phyloP scores from a whole-genome alignment of 257 asterid genomes.

The Solanum lignicaule region DNA sequence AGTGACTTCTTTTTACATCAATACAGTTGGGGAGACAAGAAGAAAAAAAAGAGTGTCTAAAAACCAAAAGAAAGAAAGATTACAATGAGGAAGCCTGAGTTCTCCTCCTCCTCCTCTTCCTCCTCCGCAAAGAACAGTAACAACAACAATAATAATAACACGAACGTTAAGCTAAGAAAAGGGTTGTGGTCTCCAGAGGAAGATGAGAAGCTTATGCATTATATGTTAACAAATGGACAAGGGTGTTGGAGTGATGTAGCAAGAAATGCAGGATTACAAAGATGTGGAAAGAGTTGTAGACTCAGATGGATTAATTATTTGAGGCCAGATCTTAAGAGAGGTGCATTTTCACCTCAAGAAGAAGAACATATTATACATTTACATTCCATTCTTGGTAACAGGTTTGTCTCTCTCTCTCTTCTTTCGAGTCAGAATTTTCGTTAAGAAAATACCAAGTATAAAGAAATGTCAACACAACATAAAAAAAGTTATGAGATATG shows the following conservation, averaged over 20 bases:
- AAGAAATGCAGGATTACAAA: constrained; percentile 42
- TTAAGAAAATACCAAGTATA: not conserved
- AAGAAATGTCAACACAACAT: not conserved
- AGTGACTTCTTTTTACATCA: constrained; percentile 31
- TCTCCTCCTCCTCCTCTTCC: constrained; percentile 11
- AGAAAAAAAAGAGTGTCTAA: constrained; percentile 2
- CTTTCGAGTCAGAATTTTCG: not conserved
- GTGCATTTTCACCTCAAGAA: constrained; percentile 51
- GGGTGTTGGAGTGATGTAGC: constrained; percentile 65
- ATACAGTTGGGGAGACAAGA: constrained; percentile 26
- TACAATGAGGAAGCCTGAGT: constrained; percentile 44
- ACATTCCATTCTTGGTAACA: constrained; percentile 58
- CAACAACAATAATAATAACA: not conserved
- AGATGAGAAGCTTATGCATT: constrained; percentile 44
- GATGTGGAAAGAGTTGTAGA: constrained; percentile 57
- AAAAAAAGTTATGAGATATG: not conserved
- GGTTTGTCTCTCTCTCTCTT: constrained; percentile 11
- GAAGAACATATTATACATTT: constrained; percentile 48
- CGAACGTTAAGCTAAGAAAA: constrained; percentile 27
- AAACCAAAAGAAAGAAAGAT: not conserved
- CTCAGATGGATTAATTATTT: constrained; percentile 53
- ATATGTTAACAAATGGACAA: constrained; percentile 49
- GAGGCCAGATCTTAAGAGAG: constrained; percentile 55
- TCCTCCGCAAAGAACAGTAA: constrained; percentile 6
- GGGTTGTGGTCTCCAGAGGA: constrained; percentile 63